Percentiles rank a stretch among this genome's conserved stretches.
Evolutionary conservation across 2,329 filamentous ascomycete species (phyloP).

Genomic region (Rasamsonia emersonii): DNA sequence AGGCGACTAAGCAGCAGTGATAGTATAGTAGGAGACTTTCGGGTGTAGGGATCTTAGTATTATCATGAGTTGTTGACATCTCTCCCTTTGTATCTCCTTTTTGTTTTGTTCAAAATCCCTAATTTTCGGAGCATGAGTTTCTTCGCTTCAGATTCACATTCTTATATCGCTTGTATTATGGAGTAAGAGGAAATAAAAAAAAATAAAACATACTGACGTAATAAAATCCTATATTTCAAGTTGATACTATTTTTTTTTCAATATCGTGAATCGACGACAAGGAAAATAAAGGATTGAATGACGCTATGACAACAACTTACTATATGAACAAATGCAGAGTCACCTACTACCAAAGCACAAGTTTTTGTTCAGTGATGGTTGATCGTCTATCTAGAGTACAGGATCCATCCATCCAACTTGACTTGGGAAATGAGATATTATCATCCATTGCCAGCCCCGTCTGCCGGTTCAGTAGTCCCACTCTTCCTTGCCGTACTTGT

Average conservation of each 20-base stretch:
- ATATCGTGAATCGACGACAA: neutral
- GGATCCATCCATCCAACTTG: neutral
- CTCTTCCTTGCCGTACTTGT: conserved; percentile 99
- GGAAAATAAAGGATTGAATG: conserved; percentile 1
- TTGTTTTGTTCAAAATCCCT: too few relatives aligned
- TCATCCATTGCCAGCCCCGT: too few relatives aligned
- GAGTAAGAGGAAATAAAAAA: too few relatives aligned
- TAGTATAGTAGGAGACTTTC: neutral
- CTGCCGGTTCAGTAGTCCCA: conserved; percentile 41
- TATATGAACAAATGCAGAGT: conserved; percentile 1
- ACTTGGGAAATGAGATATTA: neutral
- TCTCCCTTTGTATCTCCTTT: too few relatives aligned
- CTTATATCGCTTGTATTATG: too few relatives aligned
- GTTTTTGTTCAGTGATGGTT: neutral
- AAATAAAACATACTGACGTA: too few relatives aligned
- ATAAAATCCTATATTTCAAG: too few relatives aligned
- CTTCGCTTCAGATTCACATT: too few relatives aligned
- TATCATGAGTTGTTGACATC: too few relatives aligned
- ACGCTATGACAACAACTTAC: neutral
- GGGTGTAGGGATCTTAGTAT: conserved; percentile 2
- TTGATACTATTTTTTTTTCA: too few relatives aligned
- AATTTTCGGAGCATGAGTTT: too few relatives aligned
- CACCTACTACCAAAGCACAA: conserved; percentile 1
- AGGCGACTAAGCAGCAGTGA: conserved; percentile 33
- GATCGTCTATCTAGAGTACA: conserved; percentile 3